phyloP scores from a whole-genome alignment of 208 protist genomes.

The Leishmania lainsoni region DNA sequence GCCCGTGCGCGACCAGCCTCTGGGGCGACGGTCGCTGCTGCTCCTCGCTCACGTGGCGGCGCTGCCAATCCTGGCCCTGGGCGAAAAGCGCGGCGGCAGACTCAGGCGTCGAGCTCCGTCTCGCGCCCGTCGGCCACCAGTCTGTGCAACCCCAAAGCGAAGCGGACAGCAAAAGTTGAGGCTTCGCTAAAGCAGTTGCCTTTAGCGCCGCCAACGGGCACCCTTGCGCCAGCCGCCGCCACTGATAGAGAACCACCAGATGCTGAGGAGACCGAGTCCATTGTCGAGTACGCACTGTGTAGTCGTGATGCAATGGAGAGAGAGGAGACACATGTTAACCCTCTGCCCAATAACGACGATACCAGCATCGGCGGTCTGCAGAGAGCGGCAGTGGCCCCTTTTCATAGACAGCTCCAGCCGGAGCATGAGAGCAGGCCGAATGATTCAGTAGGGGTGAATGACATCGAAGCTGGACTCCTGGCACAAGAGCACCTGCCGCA shows the following conservation, averaged over 20 bases:
- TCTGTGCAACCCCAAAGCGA: not conserved
- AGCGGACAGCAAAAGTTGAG: not conserved
- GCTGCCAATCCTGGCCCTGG: not conserved
- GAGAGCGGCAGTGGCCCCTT: not conserved
- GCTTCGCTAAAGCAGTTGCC: not conserved
- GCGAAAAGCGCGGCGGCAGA: not conserved
- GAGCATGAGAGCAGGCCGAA: not conserved
- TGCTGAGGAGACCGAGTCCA: slow-evolving; percentile 1
- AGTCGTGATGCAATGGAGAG: not conserved
- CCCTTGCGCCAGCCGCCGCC: not conserved
- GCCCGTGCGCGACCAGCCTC: not conserved
- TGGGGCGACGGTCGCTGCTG: not conserved
- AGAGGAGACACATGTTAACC: slow-evolving; percentile 1
- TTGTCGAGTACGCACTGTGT: slow-evolving; percentile 30
- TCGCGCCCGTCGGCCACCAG: not conserved
- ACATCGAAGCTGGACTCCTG: not conserved
- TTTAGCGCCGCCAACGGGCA: not conserved
- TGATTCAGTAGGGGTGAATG: not conserved
- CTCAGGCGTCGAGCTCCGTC: not conserved
- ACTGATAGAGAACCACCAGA: not conserved
- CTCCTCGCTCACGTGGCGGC: not conserved
- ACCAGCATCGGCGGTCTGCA: slow-evolving; percentile 3
- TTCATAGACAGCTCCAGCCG: not conserved
- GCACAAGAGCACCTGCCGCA: not conserved
- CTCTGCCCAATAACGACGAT: not conserved